phyloP scores from a whole-genome alignment of 176 grass and related monocot species.

The Zoysia japonica region DNA sequence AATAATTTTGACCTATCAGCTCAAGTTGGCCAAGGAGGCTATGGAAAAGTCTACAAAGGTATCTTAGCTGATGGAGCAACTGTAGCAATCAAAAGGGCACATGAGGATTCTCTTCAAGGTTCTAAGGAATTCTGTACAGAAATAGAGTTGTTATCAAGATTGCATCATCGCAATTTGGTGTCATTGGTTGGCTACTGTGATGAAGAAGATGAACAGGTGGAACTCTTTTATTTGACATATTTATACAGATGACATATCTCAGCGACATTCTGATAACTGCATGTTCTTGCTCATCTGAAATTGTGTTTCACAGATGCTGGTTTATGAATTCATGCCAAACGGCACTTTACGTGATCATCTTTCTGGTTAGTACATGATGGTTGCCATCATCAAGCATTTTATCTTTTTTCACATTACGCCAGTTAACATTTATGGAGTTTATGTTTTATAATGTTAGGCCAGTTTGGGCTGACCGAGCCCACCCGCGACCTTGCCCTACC shows the following conservation, averaged over 20 bases:
- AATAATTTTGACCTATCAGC: constrained; percentile 64
- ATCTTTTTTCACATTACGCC: neutral
- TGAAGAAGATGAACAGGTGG: constrained; percentile 92
- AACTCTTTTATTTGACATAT: constrained; percentile 32
- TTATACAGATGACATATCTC: constrained; percentile 13
- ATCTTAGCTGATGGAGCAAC: constrained; percentile 67
- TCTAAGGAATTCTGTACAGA: constrained; percentile 92
- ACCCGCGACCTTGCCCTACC: neutral
- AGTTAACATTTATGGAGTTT: neutral
- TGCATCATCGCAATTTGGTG: constrained; percentile 96
- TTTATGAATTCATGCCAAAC: constrained; percentile 96
- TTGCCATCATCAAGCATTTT: constrained; percentile 7
- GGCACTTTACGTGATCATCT: constrained; percentile 84
- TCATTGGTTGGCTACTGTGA: constrained; percentile 86
- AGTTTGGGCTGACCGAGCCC: neutral
- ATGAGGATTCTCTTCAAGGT: constrained; percentile 87
- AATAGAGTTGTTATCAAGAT: constrained; percentile 88
- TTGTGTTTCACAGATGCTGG: constrained; percentile 84
- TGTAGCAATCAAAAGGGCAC: constrained; percentile 95
- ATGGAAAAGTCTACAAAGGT: constrained; percentile 89
- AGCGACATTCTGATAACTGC: neutral
- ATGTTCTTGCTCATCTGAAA: constrained; percentile 12
- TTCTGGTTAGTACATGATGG: constrained; percentile 62
- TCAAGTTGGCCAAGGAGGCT: constrained; percentile 95
- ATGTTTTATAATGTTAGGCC: too few species aligned